phyloP scores from a whole-genome alignment of 768 basidiomycete genomes.

The Leccinellum albellum region DNA sequence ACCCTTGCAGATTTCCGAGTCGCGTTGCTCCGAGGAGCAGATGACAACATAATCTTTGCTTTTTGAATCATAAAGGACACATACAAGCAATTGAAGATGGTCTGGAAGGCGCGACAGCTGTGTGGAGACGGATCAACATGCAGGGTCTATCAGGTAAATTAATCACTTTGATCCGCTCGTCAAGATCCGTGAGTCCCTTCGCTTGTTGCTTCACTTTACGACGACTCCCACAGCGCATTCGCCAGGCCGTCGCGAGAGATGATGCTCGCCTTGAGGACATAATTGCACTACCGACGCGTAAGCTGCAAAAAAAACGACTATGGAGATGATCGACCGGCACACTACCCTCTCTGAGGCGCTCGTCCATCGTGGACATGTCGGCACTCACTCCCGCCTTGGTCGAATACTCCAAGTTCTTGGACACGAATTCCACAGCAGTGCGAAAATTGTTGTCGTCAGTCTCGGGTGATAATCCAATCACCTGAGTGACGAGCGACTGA shows the following conservation, averaged over 20 bases:
- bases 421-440: conserved; percentile 50
- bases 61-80: conserved; percentile 24
- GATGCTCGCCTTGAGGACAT: conserved; percentile 67
- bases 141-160: not conserved
- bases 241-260: conserved; percentile 60
- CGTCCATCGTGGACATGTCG: conserved; percentile 54
- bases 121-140: conserved; percentile 5
- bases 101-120: conserved; percentile 62
- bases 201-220: conserved; percentile 48
- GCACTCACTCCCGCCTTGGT: conserved; percentile 54
- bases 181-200: conserved; percentile 52
- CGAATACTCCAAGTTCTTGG: conserved; percentile 56
- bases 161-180: conserved; percentile 60
- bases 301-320: conserved; percentile 13
- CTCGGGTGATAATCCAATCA: conserved; percentile 49
- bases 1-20: conserved; percentile 52
- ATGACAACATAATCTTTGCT: conserved; percentile 53
- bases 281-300: conserved; percentile 35
- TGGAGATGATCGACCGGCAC: conserved; percentile 1
- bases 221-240: conserved; percentile 51
- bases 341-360: conserved; percentile 53
- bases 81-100: conserved; percentile 70
- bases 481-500: conserved; percentile 51
- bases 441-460: conserved; percentile 42
- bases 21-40: conserved; percentile 43